Base-by-base conservation (phyloP, 176 grass and related monocot species). In the Miscanthus lutarioriparius region DNA sequence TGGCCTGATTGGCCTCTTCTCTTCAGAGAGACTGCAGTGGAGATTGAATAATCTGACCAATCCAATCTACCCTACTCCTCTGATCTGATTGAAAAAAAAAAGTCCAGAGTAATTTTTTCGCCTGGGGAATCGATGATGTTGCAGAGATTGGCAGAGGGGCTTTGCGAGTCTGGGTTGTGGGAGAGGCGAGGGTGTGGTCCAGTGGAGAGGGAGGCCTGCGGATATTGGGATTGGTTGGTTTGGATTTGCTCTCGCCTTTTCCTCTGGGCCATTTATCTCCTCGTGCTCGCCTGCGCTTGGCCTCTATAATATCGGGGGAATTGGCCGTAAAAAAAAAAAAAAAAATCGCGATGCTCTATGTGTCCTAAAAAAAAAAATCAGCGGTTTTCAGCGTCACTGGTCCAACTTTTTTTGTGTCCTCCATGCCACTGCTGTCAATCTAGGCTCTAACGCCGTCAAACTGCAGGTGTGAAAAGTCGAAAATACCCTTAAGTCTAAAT, bases 141-240 rank as follows among this genome's bases (percentile, higher is more conserved):
- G 84, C 45, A 69, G 80, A 82, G 79, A 47, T 58, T 67, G 43
- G 75, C 68, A 62, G 44, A 38, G 64, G 64, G 47, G 70, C 56
- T 84, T 15, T 28, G 76, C 44, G 25, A 26, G 58, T 79, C 35
- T 59, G 54, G 74, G 88, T 47, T 33, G 23, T n/a, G 74, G 61
- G 68, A 35, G 51, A 25, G 19, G 78, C 14, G 78, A 68, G 64
- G 70, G 4, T 64, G 80, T 84, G 85, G 89, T 91, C 81, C 89
- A 87, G 33, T 44, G 69, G 70, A 84, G 84, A 70, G 80, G 64
- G 62, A 79, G 80, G 70, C 45, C 49, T 91, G 32, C 74, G 80
- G 75, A 75, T 87, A 70, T 83, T 53, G 63, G 63, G 70, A 87
- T 84, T 87, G 89, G 76, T 87, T 87, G 85, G 63, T 84, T 87